A percentile compares a stretch with the other conserved stretches of the same genome.
phyloP scores from a whole-genome alignment of 2,329 filamentous ascomycete genomes.

The Incumbomyces delicatus region DNA sequence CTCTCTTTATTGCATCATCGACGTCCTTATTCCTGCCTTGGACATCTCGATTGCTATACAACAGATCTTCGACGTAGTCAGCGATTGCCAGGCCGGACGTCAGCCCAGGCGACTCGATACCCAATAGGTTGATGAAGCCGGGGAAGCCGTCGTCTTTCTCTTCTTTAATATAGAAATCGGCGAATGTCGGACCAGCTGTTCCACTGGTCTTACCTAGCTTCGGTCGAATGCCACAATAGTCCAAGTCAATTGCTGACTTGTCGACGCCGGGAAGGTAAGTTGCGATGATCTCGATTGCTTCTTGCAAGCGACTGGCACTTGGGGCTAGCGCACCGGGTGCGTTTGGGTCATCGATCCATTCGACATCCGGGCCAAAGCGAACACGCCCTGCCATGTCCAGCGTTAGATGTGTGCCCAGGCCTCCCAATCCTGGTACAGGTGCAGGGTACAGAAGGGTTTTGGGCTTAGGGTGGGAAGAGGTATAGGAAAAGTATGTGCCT shows the following conservation, averaged over 20 bases:
- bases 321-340: conserved; percentile 56
- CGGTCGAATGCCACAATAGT: conserved; percentile 87
- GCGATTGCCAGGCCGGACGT: conserved; percentile 80
- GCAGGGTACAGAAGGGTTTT: conserved; percentile 77
- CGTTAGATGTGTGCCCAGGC: conserved; percentile 90
- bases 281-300: conserved; percentile 65
- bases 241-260: conserved; percentile 54
- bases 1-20: conserved; percentile 1
- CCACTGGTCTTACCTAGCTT: conserved; percentile 59
- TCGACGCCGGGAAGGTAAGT: conserved; percentile 70
- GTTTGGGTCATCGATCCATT: conserved; percentile 72
- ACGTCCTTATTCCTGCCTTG: conserved; percentile 4
- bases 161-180: conserved; percentile 71
- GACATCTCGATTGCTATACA: conserved; percentile 33
- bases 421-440: conserved; percentile 68
- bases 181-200: conserved; percentile 52
- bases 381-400: conserved; percentile 76
- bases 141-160: conserved; percentile 63
- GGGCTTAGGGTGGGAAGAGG: conserved; percentile 53
- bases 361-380: conserved; percentile 88
- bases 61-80: conserved; percentile 56
- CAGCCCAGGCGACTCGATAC: conserved; percentile 86
- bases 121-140: conserved; percentile 82
- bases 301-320: conserved; percentile 50
- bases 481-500: conserved; percentile 88